Evolutionary conservation across 441 rosid species (phyloP), one percentile per base, ranked within the genome.

Genomic region (Adansonia rubrostipa): DNA sequence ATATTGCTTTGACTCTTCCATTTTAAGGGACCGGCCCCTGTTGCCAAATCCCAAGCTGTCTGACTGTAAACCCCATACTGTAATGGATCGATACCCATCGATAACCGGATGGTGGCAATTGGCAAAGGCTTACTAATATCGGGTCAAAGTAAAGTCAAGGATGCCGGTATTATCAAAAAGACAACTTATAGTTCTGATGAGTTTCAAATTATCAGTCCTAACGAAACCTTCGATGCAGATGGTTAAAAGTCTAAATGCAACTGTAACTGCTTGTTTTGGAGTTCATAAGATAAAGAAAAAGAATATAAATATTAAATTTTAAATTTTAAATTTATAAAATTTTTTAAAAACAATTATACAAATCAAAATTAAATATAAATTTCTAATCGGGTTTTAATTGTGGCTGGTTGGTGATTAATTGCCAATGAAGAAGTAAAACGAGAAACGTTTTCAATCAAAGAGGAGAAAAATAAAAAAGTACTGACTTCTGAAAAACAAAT

Each of bases 1-100:
- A 61, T 48, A n/a, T 56, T 56, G 48, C 65, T 71, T 81, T 79
- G 79, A 79, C 83, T 64, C 74, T 75, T 40, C 56, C 68, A 63
- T 14, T 33, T 40, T 62, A 33, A 45, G 19, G 68, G 68, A 63
- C 68, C 68, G 42, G 42, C 42, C 42, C 42, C 5, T 33, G 47
- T 33, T 63, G 68, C 1, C 68, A 33, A 63, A 63, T 33, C 19
- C 68, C 68, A 63, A 63, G 68, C 68, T 63, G 45, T 63, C 61
- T 56, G 61, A 36, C 42, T 36, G 42, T 1, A 56, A 17, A 56
- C 22, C 61, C 17, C 68, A 33, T 63, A 14, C 68, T 14, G 68
- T 63, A 14, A 33, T 63, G 47, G 47, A 56, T 56, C 24, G 8
- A 56, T 6, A 14, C 24, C 61, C 10, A 13, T 42, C 28, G 45